A percentile compares a stretch with the other conserved stretches of the same genome.
Evolutionary conservation across 2,329 filamentous ascomycete species (phyloP).

Genomic region (Calonectria naviculata): DNA sequence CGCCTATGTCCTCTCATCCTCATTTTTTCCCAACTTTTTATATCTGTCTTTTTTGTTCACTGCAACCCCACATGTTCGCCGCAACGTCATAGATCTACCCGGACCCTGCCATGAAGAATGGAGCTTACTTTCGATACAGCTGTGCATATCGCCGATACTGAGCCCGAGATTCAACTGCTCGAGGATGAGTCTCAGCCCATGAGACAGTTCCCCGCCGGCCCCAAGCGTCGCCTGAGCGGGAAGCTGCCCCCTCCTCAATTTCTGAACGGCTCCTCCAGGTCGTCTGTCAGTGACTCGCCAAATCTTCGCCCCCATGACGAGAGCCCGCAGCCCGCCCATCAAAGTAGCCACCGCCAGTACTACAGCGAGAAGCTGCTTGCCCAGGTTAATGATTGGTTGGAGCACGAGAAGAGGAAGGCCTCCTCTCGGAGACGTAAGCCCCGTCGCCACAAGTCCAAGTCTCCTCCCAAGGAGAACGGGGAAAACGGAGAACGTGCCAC

Average conservation of each 20-base stretch:
- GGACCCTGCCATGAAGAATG: conserved; percentile 2
- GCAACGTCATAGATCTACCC: conserved; percentile 8
- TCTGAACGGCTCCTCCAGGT: conserved; percentile 53
- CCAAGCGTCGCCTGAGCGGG: conserved; percentile 48
- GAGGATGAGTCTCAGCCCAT: conserved; percentile 46
- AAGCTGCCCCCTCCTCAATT: conserved; percentile 42
- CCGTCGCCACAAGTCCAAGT: conserved; percentile 54
- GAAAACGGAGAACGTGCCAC: conserved; percentile 20
- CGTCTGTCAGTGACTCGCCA: conserved; percentile 54
- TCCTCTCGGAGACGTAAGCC: conserved; percentile 58
- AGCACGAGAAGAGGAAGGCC: conserved; percentile 77
- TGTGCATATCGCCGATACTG: conserved; percentile 69
- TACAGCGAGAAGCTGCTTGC: conserved; percentile 70
- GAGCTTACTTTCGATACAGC: conserved; percentile 48
- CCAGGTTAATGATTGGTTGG: conserved; percentile 86
- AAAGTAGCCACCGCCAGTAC: conserved; percentile 49
- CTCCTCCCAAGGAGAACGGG: conserved; percentile 44
- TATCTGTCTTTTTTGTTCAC: neutral
- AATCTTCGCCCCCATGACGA: conserved; percentile 44
- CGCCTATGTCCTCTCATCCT: neutral
- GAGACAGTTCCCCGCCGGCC: conserved; percentile 47
- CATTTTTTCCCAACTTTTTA: neutral
- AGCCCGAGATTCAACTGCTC: conserved; percentile 42
- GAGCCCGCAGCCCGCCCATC: conserved; percentile 30
- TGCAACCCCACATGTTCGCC: conserved; percentile 13